Percentiles rank a stretch among this genome's conserved stretches.
Evolutionary conservation across 1,284 basidiomycete genomes (phyloP).

Genomic region (Neotropicomus parvogracilis): DNA sequence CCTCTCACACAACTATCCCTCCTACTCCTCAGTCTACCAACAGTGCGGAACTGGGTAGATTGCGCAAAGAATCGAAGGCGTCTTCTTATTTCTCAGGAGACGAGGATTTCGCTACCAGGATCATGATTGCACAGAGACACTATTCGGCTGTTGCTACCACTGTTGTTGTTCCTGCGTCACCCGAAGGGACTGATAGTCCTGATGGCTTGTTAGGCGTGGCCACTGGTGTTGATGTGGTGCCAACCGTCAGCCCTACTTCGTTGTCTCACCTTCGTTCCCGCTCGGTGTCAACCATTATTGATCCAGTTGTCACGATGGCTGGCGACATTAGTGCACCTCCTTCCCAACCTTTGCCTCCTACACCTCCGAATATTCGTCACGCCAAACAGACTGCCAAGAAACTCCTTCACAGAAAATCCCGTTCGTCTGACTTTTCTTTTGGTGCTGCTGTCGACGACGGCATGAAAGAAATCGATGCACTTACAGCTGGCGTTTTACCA

Average conservation of each 20-base stretch:
- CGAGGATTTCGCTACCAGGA: not conserved
- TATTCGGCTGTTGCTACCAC: not conserved
- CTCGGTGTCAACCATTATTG: not conserved
- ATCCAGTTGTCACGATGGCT: not conserved
- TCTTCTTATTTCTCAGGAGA: not conserved
- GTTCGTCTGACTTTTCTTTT: not conserved
- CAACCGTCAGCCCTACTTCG: not conserved
- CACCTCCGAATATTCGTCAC: not conserved
- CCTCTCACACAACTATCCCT: not conserved
- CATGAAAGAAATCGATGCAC: not conserved
- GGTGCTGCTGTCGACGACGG: not conserved
- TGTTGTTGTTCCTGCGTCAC: not conserved
- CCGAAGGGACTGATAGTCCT: not conserved
- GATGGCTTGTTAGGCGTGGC: not conserved
- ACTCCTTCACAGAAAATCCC: not conserved
- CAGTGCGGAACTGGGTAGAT: not conserved
- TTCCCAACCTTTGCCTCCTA: not conserved
- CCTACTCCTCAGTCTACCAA: not conserved
- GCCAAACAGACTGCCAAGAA: not conserved
- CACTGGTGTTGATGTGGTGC: not conserved
- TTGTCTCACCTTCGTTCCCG: not conserved
- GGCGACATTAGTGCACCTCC: not conserved
- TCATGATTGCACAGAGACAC: not conserved
- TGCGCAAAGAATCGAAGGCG: not conserved
- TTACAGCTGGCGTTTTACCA: not conserved